Base-by-base conservation (phyloP, 768 basidiomycete genomes). In the Leucocoprinus birnbaumii region DNA sequence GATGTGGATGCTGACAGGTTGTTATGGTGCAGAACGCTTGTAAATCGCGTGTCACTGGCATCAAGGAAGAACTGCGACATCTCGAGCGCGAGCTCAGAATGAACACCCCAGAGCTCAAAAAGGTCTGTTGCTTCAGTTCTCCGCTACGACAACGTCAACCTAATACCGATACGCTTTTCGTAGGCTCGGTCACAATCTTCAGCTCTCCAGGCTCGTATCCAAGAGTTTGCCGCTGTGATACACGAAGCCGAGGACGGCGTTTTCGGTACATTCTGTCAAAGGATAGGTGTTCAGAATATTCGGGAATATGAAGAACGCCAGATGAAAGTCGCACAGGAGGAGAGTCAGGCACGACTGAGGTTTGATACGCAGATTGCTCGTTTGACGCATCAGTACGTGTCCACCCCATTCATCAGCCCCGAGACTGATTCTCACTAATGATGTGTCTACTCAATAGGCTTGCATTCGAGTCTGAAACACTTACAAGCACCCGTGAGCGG, bases 241-340 rank as follows among this genome's bases (percentile, higher is more conserved):
- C 79, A 94, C 59, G 75, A 73, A 6, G 93, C 90, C 0, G 97
- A 98, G 65, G 91, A 93, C 63, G 73, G 73, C 2, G 72, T 95
- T 11, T 98, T 95, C 64, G 73, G 69, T 1, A 68, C 71, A 2
- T 98, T 99, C 72, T 98, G 95, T 65, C 66, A 70, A 35, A 80
- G 83, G 61, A 94, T 98, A 60, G 80, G 84, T 9, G 87, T 97
- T 6, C 67, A 72, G 14, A 86, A 86, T 69, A 93, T 99, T 59
- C 84, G 95, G 24, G 92, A 95, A 61, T 99, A 95, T 66, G 96
- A 98, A 69, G 89, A 93, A 65, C 84, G 89, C 19, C 93, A 96
- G 64, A 75, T 98, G 26, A 90, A 87, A 67, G 82, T 91, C 21
- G 92, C 91, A 0, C 87, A 94, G 68, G 90, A 91, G 62, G 93